A percentile compares a stretch with the other conserved stretches of the same genome.
Evolutionary conservation across 495 filamentous ascomycete species (phyloP).

Genomic region (Podospora sp.): DNA sequence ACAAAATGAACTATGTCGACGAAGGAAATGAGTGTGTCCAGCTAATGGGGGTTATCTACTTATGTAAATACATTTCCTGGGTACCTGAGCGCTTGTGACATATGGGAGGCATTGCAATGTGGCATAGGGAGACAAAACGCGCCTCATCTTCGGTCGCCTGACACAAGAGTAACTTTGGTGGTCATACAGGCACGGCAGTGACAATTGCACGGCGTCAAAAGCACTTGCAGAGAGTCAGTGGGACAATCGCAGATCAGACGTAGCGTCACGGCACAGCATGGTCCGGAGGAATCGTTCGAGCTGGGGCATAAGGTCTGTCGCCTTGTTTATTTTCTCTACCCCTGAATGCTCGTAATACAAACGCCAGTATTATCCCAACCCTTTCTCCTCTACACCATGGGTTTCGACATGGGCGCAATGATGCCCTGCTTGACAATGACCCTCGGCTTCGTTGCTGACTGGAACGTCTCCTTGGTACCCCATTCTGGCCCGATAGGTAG

Average conservation of each 20-base stretch:
- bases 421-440: conserved; percentile 91
- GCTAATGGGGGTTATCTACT: neutral
- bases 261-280: neutral
- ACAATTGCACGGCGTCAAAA: neutral
- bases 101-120: neutral
- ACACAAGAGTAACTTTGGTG: neutral
- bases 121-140: neutral
- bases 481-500: conserved; percentile 92
- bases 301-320: neutral
- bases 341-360: conserved; percentile 6
- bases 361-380: neutral
- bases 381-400: conserved; percentile 50
- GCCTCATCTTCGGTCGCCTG: neutral
- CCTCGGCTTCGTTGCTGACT: conserved; percentile 85
- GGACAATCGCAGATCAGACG: neutral
- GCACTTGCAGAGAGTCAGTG: neutral
- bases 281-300: too few relatives aligned
- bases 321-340: conserved; percentile 18
- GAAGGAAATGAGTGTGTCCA: neutral
- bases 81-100: neutral
- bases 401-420: conserved; percentile 85
- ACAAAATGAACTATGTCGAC: neutral
- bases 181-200: neutral
- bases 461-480: conserved; percentile 91
- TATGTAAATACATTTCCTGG: conserved; percentile 3